A percentile compares a stretch with the other conserved stretches of the same genome.
Evolutionary conservation across 169 alveolate species (phyloP).

Genomic region (Plasmodium chabaudi): DNA sequence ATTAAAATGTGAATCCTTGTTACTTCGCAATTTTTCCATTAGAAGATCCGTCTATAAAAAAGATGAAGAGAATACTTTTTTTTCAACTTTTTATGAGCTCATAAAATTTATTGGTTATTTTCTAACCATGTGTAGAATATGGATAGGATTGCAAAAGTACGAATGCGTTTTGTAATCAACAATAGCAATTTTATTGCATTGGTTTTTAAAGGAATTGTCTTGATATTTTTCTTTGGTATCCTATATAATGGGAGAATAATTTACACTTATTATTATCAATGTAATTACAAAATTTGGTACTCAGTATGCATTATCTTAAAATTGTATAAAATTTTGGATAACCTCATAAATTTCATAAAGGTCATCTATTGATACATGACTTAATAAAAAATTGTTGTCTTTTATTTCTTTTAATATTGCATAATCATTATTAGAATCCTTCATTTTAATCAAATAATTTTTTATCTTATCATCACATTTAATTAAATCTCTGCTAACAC

Average conservation of each 20-base stretch:
- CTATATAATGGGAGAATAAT: constrained; percentile 15
- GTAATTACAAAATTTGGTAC: neutral
- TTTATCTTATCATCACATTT: constrained; percentile 45
- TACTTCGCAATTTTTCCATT: constrained; percentile 23
- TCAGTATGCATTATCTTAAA: neutral
- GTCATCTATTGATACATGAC: constrained; percentile 48
- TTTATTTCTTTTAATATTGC: constrained; percentile 32
- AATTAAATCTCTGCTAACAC: constrained; percentile 26
- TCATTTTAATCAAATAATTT: constrained; percentile 14
- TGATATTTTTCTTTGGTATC: constrained; percentile 71
- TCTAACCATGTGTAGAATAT: constrained; percentile 64
- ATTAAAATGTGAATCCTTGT: constrained; percentile 55
- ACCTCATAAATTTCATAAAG: constrained; percentile 74
- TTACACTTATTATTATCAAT: neutral
- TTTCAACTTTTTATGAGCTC: neutral
- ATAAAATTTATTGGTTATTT: constrained; percentile 2
- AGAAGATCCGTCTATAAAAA: constrained; percentile 42
- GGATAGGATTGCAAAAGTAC: constrained; percentile 67
- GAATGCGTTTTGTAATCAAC: constrained; percentile 72
- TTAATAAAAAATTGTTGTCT: constrained; percentile 41
- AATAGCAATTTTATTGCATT: constrained; percentile 52
- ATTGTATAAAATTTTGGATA: neutral
- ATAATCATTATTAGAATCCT: constrained; percentile 38
- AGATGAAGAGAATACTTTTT: neutral
- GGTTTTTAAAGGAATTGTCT: constrained; percentile 69